A percentile compares a stretch with the other conserved stretches of the same genome.
These are phyloP conservation scores for Rutstroemia sydowiana DNA, from an alignment of 2,329 filamentous ascomycete species.

Conservation along the genomic window DNA sequence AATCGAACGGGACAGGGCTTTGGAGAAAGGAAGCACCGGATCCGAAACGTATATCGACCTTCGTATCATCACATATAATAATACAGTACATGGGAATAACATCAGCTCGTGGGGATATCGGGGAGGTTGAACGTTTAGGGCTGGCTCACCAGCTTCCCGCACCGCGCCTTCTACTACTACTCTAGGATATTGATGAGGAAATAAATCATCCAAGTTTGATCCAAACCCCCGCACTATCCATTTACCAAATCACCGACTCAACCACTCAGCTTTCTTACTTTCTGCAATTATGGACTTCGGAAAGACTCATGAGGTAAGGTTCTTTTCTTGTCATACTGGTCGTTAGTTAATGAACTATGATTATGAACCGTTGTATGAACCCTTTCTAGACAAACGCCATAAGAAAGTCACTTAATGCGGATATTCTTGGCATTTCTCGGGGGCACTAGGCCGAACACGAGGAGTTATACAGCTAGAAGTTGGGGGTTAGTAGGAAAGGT, in stretches of 20 bases:
- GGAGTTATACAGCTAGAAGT: background rate
- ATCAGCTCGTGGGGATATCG: constrained; percentile 3
- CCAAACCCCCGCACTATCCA: background rate
- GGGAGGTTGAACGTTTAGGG: constrained; percentile 1
- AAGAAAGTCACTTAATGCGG: background rate
- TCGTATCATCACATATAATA: background rate
- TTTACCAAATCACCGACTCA: constrained; percentile 1
- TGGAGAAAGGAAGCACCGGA: background rate
- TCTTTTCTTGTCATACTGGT: no score
- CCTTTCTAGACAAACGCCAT: background rate
- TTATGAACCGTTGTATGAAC: background rate
- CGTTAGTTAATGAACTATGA: no score
- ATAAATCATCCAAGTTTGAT: constrained; percentile 3
- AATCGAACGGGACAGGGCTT: background rate
- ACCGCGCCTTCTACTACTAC: constrained; percentile 5
- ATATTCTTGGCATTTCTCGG: background rate
- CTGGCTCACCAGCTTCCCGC: constrained; percentile 1
- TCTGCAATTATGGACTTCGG: background rate
- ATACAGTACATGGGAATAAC: background rate
- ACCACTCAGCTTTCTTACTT: constrained; percentile 2
- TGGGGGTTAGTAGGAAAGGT: background rate
- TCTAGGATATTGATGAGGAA: background rate
- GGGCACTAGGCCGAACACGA: background rate
- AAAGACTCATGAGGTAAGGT: background rate
- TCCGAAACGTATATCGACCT: background rate